phyloP scores from a whole-genome alignment of 768 basidiomycete genomes.

The Crepidotus variabilis region DNA sequence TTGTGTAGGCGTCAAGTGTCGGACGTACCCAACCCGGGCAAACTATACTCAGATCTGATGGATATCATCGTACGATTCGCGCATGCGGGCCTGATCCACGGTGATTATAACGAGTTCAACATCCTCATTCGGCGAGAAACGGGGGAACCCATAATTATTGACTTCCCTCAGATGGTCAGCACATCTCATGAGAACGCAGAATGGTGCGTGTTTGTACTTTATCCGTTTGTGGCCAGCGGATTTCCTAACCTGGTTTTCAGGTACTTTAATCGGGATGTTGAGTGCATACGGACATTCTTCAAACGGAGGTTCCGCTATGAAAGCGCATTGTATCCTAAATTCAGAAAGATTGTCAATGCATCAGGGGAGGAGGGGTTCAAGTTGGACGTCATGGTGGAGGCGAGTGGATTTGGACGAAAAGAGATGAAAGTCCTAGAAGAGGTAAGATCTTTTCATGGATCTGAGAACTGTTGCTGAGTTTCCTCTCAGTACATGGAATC shows the following conservation, averaged over 20 bases:
- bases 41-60: slow-evolving; percentile 90
- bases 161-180: slow-evolving; percentile 99
- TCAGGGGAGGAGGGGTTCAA: slow-evolving; percentile 53
- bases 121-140: slow-evolving; percentile 81
- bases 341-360: slow-evolving; percentile 59
- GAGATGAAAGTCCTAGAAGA: slow-evolving; percentile 82
- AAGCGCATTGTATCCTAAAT: slow-evolving; percentile 82
- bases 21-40: slow-evolving; percentile 80
- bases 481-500: slow-evolving; percentile 63
- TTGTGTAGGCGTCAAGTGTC: slow-evolving; percentile 76
- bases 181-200: slow-evolving; percentile 96
- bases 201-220: slow-evolving; percentile 52
- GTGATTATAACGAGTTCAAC: slow-evolving; percentile 99
- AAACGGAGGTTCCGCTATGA: slow-evolving; percentile 89
- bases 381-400: slow-evolving; percentile 88
- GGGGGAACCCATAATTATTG: slow-evolving; percentile 85
- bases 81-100: slow-evolving; percentile 92
- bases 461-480: slow-evolving; percentile 8
- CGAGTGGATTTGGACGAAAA: slow-evolving; percentile 87
- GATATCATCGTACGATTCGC: slow-evolving; percentile 95
- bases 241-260: slow-evolving; percentile 32
- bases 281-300: slow-evolving; percentile 94
- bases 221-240: slow-evolving; percentile 6
- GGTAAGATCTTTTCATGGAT: slow-evolving; percentile 43
- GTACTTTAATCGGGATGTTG: slow-evolving; percentile 99